These are phyloP conservation scores for Cytospora schulzeri DNA, from an alignment of 2,329 filamentous ascomycete species.

Conservation along the genomic window DNA sequence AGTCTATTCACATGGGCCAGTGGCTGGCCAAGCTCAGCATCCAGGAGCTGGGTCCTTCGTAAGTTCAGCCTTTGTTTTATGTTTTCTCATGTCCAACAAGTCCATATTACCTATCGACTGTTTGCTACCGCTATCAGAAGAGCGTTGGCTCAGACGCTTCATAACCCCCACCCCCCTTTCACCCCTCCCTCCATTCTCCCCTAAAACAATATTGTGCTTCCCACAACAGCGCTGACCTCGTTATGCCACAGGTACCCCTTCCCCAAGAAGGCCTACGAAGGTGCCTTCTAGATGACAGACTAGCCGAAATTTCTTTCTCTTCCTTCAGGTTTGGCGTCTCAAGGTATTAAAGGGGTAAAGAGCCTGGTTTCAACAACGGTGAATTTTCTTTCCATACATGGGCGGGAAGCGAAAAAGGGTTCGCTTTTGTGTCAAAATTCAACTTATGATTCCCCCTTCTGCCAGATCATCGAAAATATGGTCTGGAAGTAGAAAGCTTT, in stretches of 20 bases:
- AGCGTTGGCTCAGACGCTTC: conserved; percentile 28
- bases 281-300: conserved; percentile 22
- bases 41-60: conserved; percentile 94
- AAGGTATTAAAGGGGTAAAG: conserved; percentile 23
- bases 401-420: conserved; percentile 21
- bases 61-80: conserved; percentile 48
- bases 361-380: conserved; percentile 32
- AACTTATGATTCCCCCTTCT: conserved; percentile 37
- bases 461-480: conserved; percentile 19
- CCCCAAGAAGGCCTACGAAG: conserved; percentile 75
- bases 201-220: background rate
- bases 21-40: conserved; percentile 95
- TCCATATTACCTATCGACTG: conserved; percentile 8
- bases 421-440: conserved; percentile 35
- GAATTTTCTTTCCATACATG: conserved; percentile 26
- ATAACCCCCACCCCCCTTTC: background rate
- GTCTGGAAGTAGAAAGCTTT: conserved; percentile 26
- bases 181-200: background rate
- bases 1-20: conserved; percentile 86
- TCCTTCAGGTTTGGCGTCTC: conserved; percentile 24
- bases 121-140: conserved; percentile 12
- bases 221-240: conserved; percentile 13
- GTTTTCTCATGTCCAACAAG: background rate
- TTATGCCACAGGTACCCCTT: conserved; percentile 66
- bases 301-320: conserved; percentile 25